Evolutionary conservation across 495 filamentous ascomycete genomes (phyloP).

Genomic region (Penicillium turbatum): DNA sequence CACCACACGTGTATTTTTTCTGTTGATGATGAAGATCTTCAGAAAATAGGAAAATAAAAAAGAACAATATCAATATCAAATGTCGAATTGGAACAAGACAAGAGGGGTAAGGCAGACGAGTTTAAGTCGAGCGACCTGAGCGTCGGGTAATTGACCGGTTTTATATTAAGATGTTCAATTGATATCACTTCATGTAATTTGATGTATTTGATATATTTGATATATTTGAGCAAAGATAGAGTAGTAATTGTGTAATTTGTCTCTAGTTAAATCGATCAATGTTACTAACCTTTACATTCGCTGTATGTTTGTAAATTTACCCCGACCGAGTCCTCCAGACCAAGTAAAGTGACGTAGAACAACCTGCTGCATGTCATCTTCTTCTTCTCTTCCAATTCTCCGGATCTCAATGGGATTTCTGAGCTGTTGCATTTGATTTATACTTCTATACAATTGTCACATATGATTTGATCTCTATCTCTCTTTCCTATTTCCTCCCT

Average conservation of each 20-base stretch:
- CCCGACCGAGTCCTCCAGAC: too few relatives aligned
- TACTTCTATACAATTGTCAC: background rate
- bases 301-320: too few relatives aligned
- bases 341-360: background rate
- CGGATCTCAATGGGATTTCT: background rate
- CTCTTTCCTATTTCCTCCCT: background rate
- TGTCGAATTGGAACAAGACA: background rate
- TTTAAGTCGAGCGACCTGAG: slow-evolving; percentile 15
- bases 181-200: background rate
- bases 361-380: background rate
- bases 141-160: slow-evolving; percentile 7
- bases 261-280: too few relatives aligned
- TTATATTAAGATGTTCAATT: background rate
- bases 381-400: background rate
- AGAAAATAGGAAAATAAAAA: slow-evolving; percentile 5
- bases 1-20: background rate
- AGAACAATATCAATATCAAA: background rate
- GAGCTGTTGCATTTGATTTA: too few relatives aligned
- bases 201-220: too few relatives aligned
- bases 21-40: background rate
- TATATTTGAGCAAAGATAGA: too few relatives aligned
- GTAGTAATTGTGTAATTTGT: too few relatives aligned
- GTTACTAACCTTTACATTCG: too few relatives aligned
- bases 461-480: background rate
- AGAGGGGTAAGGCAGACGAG: slow-evolving; percentile 19